Conservation (phyloP, 495 filamentous ascomycete species). For the Aspergillus sparsus region DNA sequence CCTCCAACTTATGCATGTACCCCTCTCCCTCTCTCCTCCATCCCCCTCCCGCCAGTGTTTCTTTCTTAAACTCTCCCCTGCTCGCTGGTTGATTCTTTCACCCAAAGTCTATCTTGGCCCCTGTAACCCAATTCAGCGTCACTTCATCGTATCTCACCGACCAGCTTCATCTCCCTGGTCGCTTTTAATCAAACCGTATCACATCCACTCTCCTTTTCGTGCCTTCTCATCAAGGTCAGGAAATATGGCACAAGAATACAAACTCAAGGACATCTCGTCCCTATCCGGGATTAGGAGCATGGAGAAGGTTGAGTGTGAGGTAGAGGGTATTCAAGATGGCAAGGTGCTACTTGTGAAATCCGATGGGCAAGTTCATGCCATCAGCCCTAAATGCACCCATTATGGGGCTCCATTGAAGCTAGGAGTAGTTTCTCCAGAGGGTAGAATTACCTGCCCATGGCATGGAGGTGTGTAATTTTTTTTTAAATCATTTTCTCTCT, state of each 20-base stretch:
- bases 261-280: slow-evolving; percentile 75
- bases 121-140: slow-evolving; percentile 6
- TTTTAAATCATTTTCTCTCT: not conserved
- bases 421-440: slow-evolving; percentile 79
- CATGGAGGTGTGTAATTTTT: slow-evolving; percentile 74
- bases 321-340: slow-evolving; percentile 81
- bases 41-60: slow-evolving; percentile 25
- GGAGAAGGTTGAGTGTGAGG: slow-evolving; percentile 84
- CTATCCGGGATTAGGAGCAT: slow-evolving; percentile 67
- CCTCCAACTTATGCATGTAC: slow-evolving; percentile 24
- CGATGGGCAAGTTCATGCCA: slow-evolving; percentile 70
- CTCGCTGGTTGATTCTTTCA: slow-evolving; percentile 14
- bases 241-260: slow-evolving; percentile 72
- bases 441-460: slow-evolving; percentile 90
- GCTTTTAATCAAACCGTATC: not conserved
- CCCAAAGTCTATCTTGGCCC: not conserved
- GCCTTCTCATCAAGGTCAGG: slow-evolving; percentile 16
- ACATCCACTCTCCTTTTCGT: slow-evolving; percentile 1
- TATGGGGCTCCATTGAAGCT: slow-evolving; percentile 86
- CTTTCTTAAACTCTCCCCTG: slow-evolving; percentile 12
- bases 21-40: slow-evolving; percentile 21
- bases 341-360: slow-evolving; percentile 85
- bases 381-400: slow-evolving; percentile 90
- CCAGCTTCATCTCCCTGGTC: slow-evolving; percentile 1
- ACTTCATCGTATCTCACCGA: slow-evolving; percentile 1